Evolutionary conservation across 2,329 filamentous ascomycete species (phyloP), one percentile per base, ranked within the genome.

Genomic region (Colletotrichum caudatum): DNA sequence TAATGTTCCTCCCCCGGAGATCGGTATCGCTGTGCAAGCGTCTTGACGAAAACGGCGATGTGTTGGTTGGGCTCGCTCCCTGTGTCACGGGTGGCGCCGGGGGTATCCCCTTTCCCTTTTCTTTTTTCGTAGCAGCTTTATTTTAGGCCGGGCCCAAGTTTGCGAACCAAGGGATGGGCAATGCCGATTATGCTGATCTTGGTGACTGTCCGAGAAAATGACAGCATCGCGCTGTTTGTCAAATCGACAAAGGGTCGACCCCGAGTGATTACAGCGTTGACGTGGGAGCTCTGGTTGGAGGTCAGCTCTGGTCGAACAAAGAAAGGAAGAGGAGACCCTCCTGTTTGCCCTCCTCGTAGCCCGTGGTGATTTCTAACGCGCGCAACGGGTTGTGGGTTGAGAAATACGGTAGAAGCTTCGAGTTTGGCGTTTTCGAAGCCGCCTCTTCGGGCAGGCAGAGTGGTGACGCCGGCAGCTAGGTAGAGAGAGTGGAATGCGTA

Each of bases 1-100:
- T 63, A 11, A 64, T 70, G 46, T 48, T 18, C 33, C 61, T 48
- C 11, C 33, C 61, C 37, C 29, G 18, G 18, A 44, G 16, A 33
- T 33, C 20, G 20, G 11, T 35, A 6, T 35, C 11, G 61, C 48
- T 37, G 12, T 33, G 23, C 44, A 23, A 7, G 61, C n/a, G 18
- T 64, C 26, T 44, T 35, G 50, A 64, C 26, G 61, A 64, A 64
- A 64, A 64, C 61, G 50, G 50, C 60, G 46, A 63, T 53, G 23
- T 18, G 35, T n/a, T 53, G 33, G 39, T 46, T 53, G 33, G 39
- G 35, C 35, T 56, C 46, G 35, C 35, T 56, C 46, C 16, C 16
- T 35, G 37, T 44, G 50, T 26, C 26, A 46, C 61, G 61, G 12
- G 51, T n/a, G 50, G 50, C 26, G 61, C 50, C 26, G 18, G 20